Base-by-base conservation (phyloP, 139 green algal genomes). In the Chlamydomonas schloesseri region DNA sequence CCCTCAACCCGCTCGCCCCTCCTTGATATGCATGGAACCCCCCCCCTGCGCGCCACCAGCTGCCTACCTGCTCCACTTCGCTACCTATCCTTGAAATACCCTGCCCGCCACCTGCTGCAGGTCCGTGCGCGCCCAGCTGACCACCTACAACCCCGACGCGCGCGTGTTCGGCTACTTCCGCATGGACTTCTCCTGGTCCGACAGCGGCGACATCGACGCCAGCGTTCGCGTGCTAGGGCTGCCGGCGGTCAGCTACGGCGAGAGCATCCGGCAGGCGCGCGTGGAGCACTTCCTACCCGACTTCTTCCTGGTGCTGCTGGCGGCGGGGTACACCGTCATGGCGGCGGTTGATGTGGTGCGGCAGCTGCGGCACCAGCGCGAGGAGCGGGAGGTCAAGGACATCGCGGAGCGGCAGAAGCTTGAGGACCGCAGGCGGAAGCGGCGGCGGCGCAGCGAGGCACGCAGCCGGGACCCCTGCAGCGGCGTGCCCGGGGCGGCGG, bases 261-360 rank as follows among this genome's bases (percentile, higher is more conserved):
- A 74, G 18, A 47, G 26, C 42, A 67, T 74, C 33, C 4, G 10
- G 34, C 68, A 29, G 21, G 8, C 21, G n/a, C 78, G 75, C 47
- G 46, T 84, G 8, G 17, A 33, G 1, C 64, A 67, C 17, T 90
- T 90, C 73, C 74, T 90, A 67, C 87, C 87, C n/a, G 87, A 90
- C 73, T 88, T 85, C 67, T 78, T 88, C 60, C 42, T 90, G 73
- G 67, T 90, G 21, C 33, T 90, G n/a, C 78, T 90, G 14, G 65
- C 81, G 14, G 71, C 86, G 6, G 65, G 34, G 23, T 90, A 88
- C 74, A 42, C 86, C 11, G 14, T 47, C 33, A 68, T 73, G n/a
- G 70, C 87, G 28, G 5, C 53, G 24, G 36, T 60, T 29, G 81
- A 90, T 57, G 50, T 87, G 0, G 4, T 36, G 28, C n/a, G 26